Base-by-base conservation (phyloP, 1,139 yeast species). In the Yamadazyma buinensis region DNA sequence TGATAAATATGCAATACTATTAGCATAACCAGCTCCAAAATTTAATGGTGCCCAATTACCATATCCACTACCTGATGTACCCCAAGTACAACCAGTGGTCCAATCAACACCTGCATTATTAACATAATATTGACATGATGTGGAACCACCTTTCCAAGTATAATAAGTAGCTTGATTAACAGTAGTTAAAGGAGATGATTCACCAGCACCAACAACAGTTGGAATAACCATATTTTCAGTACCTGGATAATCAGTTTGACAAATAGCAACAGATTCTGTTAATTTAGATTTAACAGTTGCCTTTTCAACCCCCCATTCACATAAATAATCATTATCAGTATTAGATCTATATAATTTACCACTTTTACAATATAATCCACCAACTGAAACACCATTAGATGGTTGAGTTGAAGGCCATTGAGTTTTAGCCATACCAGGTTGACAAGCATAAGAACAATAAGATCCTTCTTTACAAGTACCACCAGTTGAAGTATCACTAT, bases 181-280 rank as follows among this genome's bases (percentile, higher is more conserved):
- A 46, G 79, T 84, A 33, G 87, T 69, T 43, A 79, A 72, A 40
- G 81, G 80, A 40, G 72, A 63, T 36, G 72, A 53, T 25, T 64
- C 52, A 47, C 87, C 87, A 35, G 79, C 79, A 33, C 61, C 54
- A 46, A 84, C 81, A 54, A 75, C 73, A 40, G 90, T 80, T 61
- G 94, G 92, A 44, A 83, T 72, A 56, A 76, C 84, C 94, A 84
- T 84, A 67, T 82, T 83, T 69, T 84, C 94, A 40, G 92, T 78
- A 68, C 92, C 92, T 56, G 94, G 92, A 67, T 84, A 84, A 61
- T 84, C 94, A 43, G 94, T 84, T 76, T 90, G 79, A 65, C 94
- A 84, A 47, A 84, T 72, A 37, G 92, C 85, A 50, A 83, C 84
- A 32, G 72, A 69, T 44, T 78, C 54, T 44, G 56, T 55, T 43